Conservation (phyloP, 2,329 filamentous ascomycete genomes). For the Colletotrichum costaricense region DNA sequence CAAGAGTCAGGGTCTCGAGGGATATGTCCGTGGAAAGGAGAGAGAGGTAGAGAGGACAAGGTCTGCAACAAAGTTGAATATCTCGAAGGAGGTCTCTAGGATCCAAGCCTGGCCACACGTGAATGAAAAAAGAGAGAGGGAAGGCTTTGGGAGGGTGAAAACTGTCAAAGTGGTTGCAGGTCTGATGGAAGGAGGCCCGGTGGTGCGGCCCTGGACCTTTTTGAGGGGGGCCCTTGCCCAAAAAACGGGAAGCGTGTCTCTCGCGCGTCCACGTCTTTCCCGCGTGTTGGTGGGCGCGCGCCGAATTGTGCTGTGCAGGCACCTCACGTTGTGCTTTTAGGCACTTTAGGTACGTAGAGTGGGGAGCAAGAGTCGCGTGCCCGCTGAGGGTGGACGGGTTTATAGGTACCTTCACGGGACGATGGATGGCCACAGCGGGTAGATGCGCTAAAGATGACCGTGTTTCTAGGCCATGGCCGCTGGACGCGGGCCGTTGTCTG, state of each 20-base stretch:
- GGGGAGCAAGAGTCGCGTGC: not conserved
- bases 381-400: not conserved
- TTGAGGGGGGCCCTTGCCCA: conserved; percentile 37
- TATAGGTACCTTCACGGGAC: not conserved
- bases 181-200: conserved; percentile 40
- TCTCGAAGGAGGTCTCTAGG: conserved; percentile 5
- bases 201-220: conserved; percentile 43
- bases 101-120: not conserved
- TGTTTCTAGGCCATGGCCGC: conserved; percentile 17
- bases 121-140: conserved; percentile 1
- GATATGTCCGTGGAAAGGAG: not conserved
- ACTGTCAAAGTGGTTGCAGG: conserved; percentile 37
- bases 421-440: not conserved
- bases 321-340: not conserved
- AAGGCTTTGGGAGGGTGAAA: conserved; percentile 14
- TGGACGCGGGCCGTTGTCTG: conserved; percentile 17
- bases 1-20: not conserved
- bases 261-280: conserved; percentile 18
- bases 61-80: conserved; percentile 2
- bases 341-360: not conserved
- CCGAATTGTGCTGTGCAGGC: conserved; percentile 6
- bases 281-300: conserved; percentile 14
- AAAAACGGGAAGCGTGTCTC: conserved; percentile 19
- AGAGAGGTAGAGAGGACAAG: not conserved
- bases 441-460: conserved; percentile 6